phyloP scores from a whole-genome alignment of 2,329 filamentous ascomycete species.

The Fusarium duplospermum region DNA sequence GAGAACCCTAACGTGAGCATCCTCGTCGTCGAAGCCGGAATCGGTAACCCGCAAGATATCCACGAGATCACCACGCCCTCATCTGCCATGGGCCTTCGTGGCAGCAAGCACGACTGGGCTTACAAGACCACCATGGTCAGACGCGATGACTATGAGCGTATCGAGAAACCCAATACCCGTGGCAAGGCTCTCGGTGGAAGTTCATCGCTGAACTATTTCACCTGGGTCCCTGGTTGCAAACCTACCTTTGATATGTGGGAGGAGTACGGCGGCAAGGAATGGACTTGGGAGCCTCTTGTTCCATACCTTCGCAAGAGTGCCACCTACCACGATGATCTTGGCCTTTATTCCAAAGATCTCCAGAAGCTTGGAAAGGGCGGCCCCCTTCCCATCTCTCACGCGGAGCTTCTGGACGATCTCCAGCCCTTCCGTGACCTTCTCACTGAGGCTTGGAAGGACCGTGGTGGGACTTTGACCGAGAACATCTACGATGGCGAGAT shows the following conservation, averaged over 20 bases:
- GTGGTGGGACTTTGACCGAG: constrained; percentile 62
- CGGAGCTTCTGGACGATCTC: constrained; percentile 64
- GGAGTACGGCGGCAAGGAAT: constrained; percentile 76
- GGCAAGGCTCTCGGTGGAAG: constrained; percentile 71
- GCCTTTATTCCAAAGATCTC: constrained; percentile 57
- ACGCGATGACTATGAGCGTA: constrained; percentile 67
- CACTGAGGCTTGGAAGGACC: constrained; percentile 64
- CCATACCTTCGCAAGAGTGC: constrained; percentile 66
- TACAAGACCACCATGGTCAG: constrained; percentile 72
- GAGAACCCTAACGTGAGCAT: constrained; percentile 53
- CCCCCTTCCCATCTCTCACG: constrained; percentile 65
- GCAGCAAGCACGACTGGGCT: constrained; percentile 67
- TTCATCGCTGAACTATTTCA: constrained; percentile 71
- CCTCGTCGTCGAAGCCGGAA: constrained; percentile 61
- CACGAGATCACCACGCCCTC: constrained; percentile 65
- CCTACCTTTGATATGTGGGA: constrained; percentile 74
- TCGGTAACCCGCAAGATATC: constrained; percentile 59
- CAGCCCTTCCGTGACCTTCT: constrained; percentile 62
- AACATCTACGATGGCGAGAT: constrained; percentile 68
- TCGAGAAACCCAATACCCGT: constrained; percentile 73
- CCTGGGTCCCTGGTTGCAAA: constrained; percentile 69
- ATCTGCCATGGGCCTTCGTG: constrained; percentile 64
- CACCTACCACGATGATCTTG: constrained; percentile 66
- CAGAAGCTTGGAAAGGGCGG: constrained; percentile 61
- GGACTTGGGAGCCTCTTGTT: constrained; percentile 62